Conservation (phyloP, 1,284 basidiomycete genomes). For the Pascua guehoae region DNA sequence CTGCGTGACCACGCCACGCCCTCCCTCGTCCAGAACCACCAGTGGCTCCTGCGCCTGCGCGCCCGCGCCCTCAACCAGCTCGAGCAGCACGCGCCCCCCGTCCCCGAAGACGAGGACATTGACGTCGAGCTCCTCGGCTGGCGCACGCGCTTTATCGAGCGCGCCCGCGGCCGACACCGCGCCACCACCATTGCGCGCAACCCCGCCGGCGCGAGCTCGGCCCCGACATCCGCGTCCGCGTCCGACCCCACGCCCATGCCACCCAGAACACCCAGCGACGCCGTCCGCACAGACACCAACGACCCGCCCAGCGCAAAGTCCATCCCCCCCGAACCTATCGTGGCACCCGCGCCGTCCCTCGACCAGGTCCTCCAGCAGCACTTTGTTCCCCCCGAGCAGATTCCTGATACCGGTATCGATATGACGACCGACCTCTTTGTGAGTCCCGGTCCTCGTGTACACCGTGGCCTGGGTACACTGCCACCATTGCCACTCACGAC, state of each 20-base stretch:
- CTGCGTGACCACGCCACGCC: slow-evolving; percentile 18
- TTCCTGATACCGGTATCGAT: neutral
- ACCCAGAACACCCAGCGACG: no score
- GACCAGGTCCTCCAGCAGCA: slow-evolving; percentile 19
- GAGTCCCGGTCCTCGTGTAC: neutral
- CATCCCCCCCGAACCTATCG: neutral
- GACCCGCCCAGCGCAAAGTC: neutral
- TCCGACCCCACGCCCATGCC: no score
- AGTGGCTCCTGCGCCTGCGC: slow-evolving; percentile 28
- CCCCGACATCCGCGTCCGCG: neutral
- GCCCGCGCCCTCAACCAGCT: slow-evolving; percentile 16
- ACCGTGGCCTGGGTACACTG: no score
- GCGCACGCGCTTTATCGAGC: slow-evolving; percentile 31
- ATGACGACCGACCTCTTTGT: slow-evolving; percentile 10
- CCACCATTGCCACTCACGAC: no score
- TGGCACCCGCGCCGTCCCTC: slow-evolving; percentile 3
- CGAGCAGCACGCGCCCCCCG: slow-evolving; percentile 10
- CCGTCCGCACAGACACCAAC: neutral
- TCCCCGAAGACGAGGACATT: slow-evolving; percentile 7
- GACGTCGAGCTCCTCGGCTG: slow-evolving; percentile 33
- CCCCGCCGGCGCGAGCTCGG: neutral
- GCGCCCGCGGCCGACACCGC: slow-evolving; percentile 8
- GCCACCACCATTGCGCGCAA: slow-evolving; percentile 12
- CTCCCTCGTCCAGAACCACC: slow-evolving; percentile 25
- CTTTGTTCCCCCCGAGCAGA: slow-evolving; percentile 1